Evolutionary conservation across 345 rosid genomes (phyloP), one percentile per base, ranked within the genome.

Genomic region (Camelina hispida): DNA sequence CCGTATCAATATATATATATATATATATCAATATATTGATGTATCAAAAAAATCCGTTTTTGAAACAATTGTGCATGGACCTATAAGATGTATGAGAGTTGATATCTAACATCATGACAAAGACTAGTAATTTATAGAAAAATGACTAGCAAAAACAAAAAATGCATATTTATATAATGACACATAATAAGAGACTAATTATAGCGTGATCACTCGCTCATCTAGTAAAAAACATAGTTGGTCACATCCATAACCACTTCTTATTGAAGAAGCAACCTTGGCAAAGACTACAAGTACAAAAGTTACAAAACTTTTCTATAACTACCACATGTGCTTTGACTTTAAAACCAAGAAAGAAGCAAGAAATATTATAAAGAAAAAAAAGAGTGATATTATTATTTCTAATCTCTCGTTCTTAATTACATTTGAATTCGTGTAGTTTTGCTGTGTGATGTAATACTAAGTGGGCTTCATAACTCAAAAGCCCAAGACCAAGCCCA

Each of bases 241-340:
- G 56, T 61, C 74, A 68, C 16, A 76, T 68, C 34, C 4, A 7
- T 62, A 69, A 68, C 74, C 74, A 76, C 70, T 76, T 69, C 35
- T 69, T 53, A 10, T 0, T 32, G 7, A 25, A 42, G 23, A 56
- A 66, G 44, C 35, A 32, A 34, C 37, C 43, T 54, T n/a, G 43
- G 1, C 56, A 55, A 72, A 73, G 32, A 32, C 46, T 46, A 17
- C 50, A 44, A 71, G 61, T 46, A 17, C 50, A 44, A 71, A 71
- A 48, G 68, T 37, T 32, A 37, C 15, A 28, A 58, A 40, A 53
- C 15, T 68, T 74, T 56, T 32, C n/a, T 25, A 5, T 53, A 76
- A 76, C 69, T 20, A 68, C 78, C 78, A 75, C 73, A 67, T 38
- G 68, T 15, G 40, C 59, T 42, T 42, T 40, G 73, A 63, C 73